Percentiles rank a stretch among this genome's conserved stretches.
Evolutionary conservation across 2,329 filamentous ascomycete species (phyloP).

Genomic region (Ceratocystis cubensis): DNA sequence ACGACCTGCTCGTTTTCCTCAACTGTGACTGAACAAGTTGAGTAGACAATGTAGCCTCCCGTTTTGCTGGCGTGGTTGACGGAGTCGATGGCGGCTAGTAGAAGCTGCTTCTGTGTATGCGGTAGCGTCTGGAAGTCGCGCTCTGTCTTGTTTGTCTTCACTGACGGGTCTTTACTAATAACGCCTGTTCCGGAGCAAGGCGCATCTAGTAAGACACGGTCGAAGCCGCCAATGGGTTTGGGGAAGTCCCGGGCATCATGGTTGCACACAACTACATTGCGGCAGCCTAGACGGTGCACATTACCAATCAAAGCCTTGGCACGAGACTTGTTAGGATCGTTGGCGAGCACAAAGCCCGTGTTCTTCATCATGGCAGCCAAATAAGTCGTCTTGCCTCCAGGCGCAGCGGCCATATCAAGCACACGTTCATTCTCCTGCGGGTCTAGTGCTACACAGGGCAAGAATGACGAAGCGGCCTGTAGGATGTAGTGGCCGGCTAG

Average conservation of each 20-base stretch:
- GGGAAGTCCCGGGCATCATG: slow-evolving; percentile 93
- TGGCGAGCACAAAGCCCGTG: slow-evolving; percentile 88
- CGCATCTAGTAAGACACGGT: slow-evolving; percentile 84
- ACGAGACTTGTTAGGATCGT: slow-evolving; percentile 88
- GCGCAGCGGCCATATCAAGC: slow-evolving; percentile 88
- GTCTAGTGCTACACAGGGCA: slow-evolving; percentile 93
- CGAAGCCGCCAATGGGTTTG: slow-evolving; percentile 87
- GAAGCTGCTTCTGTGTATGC: slow-evolving; percentile 86
- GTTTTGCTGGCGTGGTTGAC: slow-evolving; percentile 85
- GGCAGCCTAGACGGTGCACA: slow-evolving; percentile 84
- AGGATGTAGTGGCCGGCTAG: slow-evolving; percentile 95
- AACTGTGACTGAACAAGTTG: slow-evolving; percentile 85
- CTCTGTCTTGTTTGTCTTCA: slow-evolving; percentile 97
- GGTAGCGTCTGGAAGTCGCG: slow-evolving; percentile 87
- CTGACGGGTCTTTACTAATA: slow-evolving; percentile 89
- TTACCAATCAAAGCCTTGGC: slow-evolving; percentile 96
- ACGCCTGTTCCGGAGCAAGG: slow-evolving; percentile 95
- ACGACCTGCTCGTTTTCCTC: slow-evolving; percentile 88
- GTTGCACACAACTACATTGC: slow-evolving; percentile 90
- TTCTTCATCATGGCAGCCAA: slow-evolving; percentile 95
- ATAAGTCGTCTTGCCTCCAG: slow-evolving; percentile 92
- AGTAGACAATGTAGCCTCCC: slow-evolving; percentile 91
- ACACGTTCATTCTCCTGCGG: slow-evolving; percentile 87
- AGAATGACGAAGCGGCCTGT: slow-evolving; percentile 89
- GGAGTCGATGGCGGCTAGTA: slow-evolving; percentile 87